Percentiles rank a stretch among this genome's conserved stretches.
Conservation (phyloP, 495 filamentous ascomycete species). For the Lichina pygmaea region DNA sequence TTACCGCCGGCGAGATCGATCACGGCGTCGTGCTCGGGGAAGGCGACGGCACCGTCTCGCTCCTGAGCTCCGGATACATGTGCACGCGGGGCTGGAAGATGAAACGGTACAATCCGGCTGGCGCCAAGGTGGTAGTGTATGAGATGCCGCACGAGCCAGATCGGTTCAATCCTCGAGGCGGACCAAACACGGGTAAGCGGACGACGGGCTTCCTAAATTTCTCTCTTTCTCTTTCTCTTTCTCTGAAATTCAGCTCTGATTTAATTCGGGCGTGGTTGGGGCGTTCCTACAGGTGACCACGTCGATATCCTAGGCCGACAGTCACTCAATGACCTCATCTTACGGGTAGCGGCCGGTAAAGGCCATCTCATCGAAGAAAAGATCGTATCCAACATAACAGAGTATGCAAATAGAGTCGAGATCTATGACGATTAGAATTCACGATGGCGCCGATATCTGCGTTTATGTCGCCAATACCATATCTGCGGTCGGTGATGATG, state of each 20-base stretch:
- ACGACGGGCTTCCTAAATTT: neutral
- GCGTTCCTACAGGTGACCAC: conserved; percentile 37
- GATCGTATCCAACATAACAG: conserved; percentile 48
- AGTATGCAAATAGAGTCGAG: conserved; percentile 59
- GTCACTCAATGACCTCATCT: conserved; percentile 70
- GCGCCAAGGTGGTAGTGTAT: conserved; percentile 50
- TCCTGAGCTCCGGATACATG: conserved; percentile 84
- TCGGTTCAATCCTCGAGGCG: conserved; percentile 67
- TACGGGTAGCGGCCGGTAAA: conserved; percentile 68
- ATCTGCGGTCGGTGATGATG: too few relatives aligned
- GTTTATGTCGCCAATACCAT: too few relatives aligned
- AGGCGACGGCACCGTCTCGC: conserved; percentile 80
- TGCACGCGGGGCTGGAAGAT: conserved; percentile 85
- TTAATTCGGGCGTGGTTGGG: neutral
- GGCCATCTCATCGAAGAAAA: conserved; percentile 56
- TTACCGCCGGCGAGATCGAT: conserved; percentile 40
- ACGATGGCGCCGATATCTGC: too few relatives aligned
- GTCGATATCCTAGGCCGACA: conserved; percentile 83
- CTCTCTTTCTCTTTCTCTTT: neutral
- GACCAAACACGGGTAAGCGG: conserved; percentile 57
- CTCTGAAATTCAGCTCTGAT: neutral
- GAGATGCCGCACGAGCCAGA: conserved; percentile 97
- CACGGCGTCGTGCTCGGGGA: conserved; percentile 82
- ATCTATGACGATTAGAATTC: conserved; percentile 28
- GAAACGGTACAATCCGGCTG: conserved; percentile 76